Evolutionary conservation across 768 basidiomycete species (phyloP).

Genomic region (Peribolospora kevripleyi): DNA sequence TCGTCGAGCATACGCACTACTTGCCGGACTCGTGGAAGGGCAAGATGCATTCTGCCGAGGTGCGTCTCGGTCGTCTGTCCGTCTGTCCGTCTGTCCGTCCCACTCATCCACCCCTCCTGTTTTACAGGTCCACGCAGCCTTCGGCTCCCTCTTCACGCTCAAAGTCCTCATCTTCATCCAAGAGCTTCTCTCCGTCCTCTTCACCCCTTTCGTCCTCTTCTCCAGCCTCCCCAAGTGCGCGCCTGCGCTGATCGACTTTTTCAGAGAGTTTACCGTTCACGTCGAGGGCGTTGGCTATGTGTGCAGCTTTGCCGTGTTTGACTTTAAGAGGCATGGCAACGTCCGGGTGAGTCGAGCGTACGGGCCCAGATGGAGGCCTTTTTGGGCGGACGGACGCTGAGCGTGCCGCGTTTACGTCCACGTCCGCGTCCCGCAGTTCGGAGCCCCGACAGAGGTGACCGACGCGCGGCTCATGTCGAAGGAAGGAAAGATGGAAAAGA

Average conservation of each 20-base stretch:
- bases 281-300: constrained; percentile 90
- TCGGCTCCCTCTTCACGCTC: constrained; percentile 79
- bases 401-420: neutral
- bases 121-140: constrained; percentile 59
- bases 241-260: constrained; percentile 82
- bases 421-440: constrained; percentile 31
- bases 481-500: constrained; percentile 98
- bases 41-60: constrained; percentile 67
- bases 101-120: neutral
- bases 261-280: constrained; percentile 91
- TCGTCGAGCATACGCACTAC: constrained; percentile 83
- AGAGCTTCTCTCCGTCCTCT: constrained; percentile 68
- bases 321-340: constrained; percentile 84
- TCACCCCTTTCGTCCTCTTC: constrained; percentile 86
- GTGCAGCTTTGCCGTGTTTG: constrained; percentile 94
- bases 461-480: constrained; percentile 32
- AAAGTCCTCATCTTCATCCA: constrained; percentile 67
- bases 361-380: neutral
- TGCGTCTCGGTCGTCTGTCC: constrained; percentile 15
- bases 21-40: constrained; percentile 84
- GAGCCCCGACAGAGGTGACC: constrained; percentile 31
- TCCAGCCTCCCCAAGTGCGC: constrained; percentile 75
- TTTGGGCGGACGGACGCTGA: neutral
- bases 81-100: neutral
- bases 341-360: constrained; percentile 33